Evolutionary conservation across 352 stramenopile genomes (phyloP).

Genomic region (Pythium rhizo-oryzae): DNA sequence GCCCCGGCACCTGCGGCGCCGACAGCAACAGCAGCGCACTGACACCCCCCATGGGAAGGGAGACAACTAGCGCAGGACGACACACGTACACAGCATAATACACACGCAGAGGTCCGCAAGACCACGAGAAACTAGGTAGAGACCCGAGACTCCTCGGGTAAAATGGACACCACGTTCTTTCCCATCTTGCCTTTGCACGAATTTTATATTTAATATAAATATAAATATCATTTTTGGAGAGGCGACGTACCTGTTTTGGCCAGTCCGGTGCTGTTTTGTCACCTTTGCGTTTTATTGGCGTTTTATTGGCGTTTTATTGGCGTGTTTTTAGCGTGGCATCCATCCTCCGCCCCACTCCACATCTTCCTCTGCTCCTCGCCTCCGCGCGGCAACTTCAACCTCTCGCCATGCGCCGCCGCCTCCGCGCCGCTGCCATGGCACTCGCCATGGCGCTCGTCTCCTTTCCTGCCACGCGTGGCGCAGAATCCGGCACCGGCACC

Average conservation of each 20-base stretch:
- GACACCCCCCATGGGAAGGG: slow-evolving; percentile 5
- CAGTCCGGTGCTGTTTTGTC: slow-evolving; percentile 13
- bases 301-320: not conserved
- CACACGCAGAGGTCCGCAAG: not conserved
- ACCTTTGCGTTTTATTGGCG: not conserved
- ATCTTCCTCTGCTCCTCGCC: too few species aligned
- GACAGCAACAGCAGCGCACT: slow-evolving; percentile 7
- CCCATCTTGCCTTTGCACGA: too few species aligned
- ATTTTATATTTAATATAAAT: slow-evolving; percentile 18
- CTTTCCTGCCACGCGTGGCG: not conserved
- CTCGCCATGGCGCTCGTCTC: too few species aligned
- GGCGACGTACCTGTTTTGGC: slow-evolving; percentile 1
- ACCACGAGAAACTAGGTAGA: too few species aligned
- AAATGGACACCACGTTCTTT: too few species aligned
- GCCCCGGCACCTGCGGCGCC: not conserved
- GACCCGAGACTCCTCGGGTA: too few species aligned
- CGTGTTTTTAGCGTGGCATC: too few species aligned
- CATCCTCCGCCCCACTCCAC: too few species aligned
- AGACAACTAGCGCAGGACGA: not conserved
- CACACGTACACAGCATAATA: slow-evolving; percentile 11
- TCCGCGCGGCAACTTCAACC: slow-evolving; percentile 15
- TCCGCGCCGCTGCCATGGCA: too few species aligned
- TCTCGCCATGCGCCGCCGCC: too few species aligned
- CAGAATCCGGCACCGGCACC: not conserved
- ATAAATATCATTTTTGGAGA: not conserved